Evolutionary conservation across 768 basidiomycete genomes (phyloP).

Genomic region (Xanthoconium purpureum): DNA sequence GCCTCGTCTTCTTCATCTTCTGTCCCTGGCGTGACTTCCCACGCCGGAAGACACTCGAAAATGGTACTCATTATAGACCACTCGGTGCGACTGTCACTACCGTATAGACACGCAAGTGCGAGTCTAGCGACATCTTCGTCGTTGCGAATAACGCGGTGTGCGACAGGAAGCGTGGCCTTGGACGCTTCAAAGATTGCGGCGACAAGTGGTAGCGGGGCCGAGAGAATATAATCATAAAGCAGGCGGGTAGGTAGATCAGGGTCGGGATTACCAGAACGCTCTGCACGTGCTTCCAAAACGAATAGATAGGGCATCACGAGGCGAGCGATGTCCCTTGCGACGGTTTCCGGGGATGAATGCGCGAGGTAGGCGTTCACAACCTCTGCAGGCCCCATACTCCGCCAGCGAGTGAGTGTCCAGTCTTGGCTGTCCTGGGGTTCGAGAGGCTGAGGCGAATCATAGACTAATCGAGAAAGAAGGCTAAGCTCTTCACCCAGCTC

Average conservation of each 20-base stretch:
- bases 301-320: slow-evolving; percentile 92
- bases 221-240: slow-evolving; percentile 70
- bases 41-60: slow-evolving; percentile 95
- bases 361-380: slow-evolving; percentile 75
- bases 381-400: slow-evolving; percentile 56
- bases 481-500: slow-evolving; percentile 89
- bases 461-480: slow-evolving; percentile 81
- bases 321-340: slow-evolving; percentile 65
- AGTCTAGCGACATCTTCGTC: slow-evolving; percentile 84
- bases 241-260: slow-evolving; percentile 59
- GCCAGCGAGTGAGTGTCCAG: slow-evolving; percentile 80
- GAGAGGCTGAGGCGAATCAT: slow-evolving; percentile 59
- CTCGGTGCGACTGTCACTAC: slow-evolving; percentile 63
- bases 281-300: slow-evolving; percentile 84
- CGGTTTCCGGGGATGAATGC: slow-evolving; percentile 60
- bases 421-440: slow-evolving; percentile 47
- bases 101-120: slow-evolving; percentile 87
- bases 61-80: slow-evolving; percentile 88
- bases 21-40: slow-evolving; percentile 59
- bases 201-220: slow-evolving; percentile 61
- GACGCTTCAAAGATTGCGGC: slow-evolving; percentile 85
- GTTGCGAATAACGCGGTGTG: slow-evolving; percentile 71
- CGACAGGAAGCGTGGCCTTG: slow-evolving; percentile 76
- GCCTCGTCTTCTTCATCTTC: slow-evolving; percentile 69
- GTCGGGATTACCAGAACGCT: slow-evolving; percentile 74